Evolutionary conservation across 768 basidiomycete genomes (phyloP).

Genomic region (Trametes coccinea): DNA sequence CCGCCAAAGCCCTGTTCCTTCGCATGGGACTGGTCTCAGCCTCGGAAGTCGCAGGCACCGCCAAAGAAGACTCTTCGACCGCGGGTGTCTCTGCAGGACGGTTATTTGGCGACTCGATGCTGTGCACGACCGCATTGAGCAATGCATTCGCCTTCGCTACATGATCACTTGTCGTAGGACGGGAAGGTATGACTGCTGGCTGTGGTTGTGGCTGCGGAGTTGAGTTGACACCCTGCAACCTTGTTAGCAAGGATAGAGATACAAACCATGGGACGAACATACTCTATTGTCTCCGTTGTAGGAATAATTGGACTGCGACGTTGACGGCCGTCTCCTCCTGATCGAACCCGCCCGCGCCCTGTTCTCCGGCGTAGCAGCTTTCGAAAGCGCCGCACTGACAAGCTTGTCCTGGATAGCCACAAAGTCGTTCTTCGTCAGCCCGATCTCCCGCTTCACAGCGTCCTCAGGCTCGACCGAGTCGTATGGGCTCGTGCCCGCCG

Average conservation of each 20-base stretch:
- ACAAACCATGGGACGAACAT: not conserved
- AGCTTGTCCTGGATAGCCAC: slow-evolving; percentile 74
- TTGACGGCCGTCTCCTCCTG: slow-evolving; percentile 73
- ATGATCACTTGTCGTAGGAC: slow-evolving; percentile 45
- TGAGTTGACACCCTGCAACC: slow-evolving; percentile 58
- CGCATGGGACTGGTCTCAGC: slow-evolving; percentile 46
- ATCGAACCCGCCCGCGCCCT: slow-evolving; percentile 70
- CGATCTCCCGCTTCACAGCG: slow-evolving; percentile 62
- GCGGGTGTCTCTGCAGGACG: slow-evolving; percentile 18
- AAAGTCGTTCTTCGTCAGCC: slow-evolving; percentile 71
- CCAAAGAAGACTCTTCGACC: slow-evolving; percentile 26
- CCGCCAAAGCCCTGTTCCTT: slow-evolving; percentile 73
- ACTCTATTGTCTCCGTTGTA: slow-evolving; percentile 48
- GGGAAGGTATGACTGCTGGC: slow-evolving; percentile 26
- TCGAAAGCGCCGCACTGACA: slow-evolving; percentile 60
- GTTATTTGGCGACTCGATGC: slow-evolving; percentile 44
- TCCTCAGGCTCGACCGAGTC: slow-evolving; percentile 63
- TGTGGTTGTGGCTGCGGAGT: slow-evolving; percentile 47
- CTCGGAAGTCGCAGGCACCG: slow-evolving; percentile 39
- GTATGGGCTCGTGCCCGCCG: slow-evolving; percentile 51
- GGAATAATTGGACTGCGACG: slow-evolving; percentile 80
- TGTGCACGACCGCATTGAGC: slow-evolving; percentile 60
- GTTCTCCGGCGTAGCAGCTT: slow-evolving; percentile 54
- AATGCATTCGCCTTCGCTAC: slow-evolving; percentile 63
- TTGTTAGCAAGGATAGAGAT: not conserved